Base-by-base conservation (phyloP, 805 yeast genomes). In the Nakazawaea wickerhamii region DNA sequence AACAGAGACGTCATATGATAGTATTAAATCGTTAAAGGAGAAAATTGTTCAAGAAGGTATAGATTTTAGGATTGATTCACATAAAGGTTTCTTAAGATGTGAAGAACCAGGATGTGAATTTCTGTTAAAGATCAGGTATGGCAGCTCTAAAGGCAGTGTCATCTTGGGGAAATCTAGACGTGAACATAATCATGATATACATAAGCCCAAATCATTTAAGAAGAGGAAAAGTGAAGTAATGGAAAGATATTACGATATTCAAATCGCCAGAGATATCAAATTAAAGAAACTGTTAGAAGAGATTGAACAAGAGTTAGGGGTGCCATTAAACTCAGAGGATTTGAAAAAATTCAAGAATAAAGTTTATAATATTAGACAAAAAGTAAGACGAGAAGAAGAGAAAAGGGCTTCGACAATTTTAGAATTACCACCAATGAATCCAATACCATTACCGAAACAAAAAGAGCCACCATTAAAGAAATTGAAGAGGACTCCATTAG, bases 331-430 rank as follows among this genome's bases (percentile, higher is more conserved):
- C 11, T 40, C 40, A 7, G 40, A 41, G 13, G 44, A 41, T 14
- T 36, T 41, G 40, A 41, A 41, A 30, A 41, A 41, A 25, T 41
- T 41, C 40, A 41, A 41, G 33, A 41, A 41, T 32, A 41, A 41
- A 28, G 25, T 41, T 17, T 41, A 41, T 21, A 41, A 41, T 34
- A 36, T 41, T 13, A 41, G 44, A 41, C 44, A 41, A 22, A 41
- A 41, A 23, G 11, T 41, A 3, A 41, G 44, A 41, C 19, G 44
- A 21, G 43, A 40, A 33, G 32, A 31, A 30, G 43, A 30, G 20
- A 30, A 18, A 14, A 30, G 22, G 17, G 20, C 41, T 15, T 5
- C 38, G 5, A 14, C 36, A 10, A 6, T 17, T 9, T 10, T 9
- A 20, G 33, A 19, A 18, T 27, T 13, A 7, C 32, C 30, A 17